A percentile compares a stretch with the other conserved stretches of the same genome.
These are phyloP conservation scores for Yarrowia deformans DNA, from an alignment of 805 yeast species.

Conservation along the genomic window DNA sequence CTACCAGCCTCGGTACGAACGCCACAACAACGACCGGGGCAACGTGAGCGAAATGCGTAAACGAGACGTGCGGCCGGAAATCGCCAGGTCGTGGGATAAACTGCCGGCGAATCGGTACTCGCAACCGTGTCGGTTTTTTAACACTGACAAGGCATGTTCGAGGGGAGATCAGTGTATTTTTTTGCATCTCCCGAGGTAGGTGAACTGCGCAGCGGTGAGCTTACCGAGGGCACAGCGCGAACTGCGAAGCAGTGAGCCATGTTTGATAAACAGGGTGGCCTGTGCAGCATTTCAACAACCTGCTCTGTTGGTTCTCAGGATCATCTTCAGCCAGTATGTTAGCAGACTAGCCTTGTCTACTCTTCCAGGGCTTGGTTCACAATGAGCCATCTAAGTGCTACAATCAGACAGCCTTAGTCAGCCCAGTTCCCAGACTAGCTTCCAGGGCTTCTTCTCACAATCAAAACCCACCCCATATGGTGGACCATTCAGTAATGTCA, in stretches of 20 bases:
- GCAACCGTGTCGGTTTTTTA: slow-evolving; percentile 35
- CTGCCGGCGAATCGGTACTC: slow-evolving; percentile 33
- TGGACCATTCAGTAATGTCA: no score
- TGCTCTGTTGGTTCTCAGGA: not conserved
- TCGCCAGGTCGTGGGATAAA: slow-evolving; percentile 3
- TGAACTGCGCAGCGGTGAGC: not conserved
- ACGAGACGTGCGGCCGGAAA: slow-evolving; percentile 28
- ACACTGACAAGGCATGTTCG: slow-evolving; percentile 26
- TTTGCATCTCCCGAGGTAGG: slow-evolving; percentile 22
- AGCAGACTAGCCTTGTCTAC: no score
- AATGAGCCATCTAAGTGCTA: not conserved
- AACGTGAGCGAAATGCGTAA: slow-evolving; percentile 18
- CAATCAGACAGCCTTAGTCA: no score
- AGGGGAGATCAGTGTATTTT: slow-evolving; percentile 37
- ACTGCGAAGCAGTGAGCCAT: not conserved
- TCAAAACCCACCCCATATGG: no score
- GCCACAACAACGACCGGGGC: not conserved
- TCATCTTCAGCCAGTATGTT: no score
- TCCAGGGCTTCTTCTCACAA: no score
- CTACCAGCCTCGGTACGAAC: not conserved
- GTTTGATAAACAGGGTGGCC: no score
- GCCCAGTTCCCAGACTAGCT: no score
- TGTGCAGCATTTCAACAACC: no score
- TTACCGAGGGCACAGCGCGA: no score
- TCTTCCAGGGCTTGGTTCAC: no score